These are phyloP conservation scores for Balakata baccata DNA, from an alignment of 345 rosid species.

Conservation along the genomic window DNA sequence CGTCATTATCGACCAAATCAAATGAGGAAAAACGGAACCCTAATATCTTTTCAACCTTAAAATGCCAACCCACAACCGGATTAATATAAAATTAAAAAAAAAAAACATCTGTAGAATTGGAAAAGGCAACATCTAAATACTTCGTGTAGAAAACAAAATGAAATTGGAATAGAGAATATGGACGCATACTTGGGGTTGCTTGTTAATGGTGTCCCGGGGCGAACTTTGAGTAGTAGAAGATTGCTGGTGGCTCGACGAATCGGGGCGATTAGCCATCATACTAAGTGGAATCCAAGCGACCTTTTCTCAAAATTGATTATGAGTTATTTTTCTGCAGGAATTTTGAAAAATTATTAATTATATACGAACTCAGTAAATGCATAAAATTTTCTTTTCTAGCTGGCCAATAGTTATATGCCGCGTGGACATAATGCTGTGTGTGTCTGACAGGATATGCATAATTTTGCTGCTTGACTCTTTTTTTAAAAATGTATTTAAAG, in stretches of 20 bases:
- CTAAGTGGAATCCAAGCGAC: background rate
- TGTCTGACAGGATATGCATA: too few relatives aligned
- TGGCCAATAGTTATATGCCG: background rate
- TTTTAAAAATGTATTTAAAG: too few relatives aligned
- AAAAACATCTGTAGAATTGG: background rate
- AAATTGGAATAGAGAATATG: background rate
- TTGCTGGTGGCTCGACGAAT: background rate
- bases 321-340: background rate
- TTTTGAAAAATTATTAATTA: background rate
- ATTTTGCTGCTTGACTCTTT: too few relatives aligned
- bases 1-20: background rate
- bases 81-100: too few relatives aligned
- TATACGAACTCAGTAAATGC: background rate
- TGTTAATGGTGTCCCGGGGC: background rate
- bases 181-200: slow-evolving; percentile 6
- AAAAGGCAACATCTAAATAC: background rate
- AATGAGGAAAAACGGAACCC: background rate
- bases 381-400: background rate
- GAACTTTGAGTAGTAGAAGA: slow-evolving; percentile 12
- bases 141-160: background rate
- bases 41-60: background rate
- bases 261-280: background rate
- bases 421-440: background rate
- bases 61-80: background rate
- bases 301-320: background rate